Percentiles rank a stretch among this genome's conserved stretches.
Conservation (phyloP, 1,139 yeast species). For the Taphrina betulina region DNA sequence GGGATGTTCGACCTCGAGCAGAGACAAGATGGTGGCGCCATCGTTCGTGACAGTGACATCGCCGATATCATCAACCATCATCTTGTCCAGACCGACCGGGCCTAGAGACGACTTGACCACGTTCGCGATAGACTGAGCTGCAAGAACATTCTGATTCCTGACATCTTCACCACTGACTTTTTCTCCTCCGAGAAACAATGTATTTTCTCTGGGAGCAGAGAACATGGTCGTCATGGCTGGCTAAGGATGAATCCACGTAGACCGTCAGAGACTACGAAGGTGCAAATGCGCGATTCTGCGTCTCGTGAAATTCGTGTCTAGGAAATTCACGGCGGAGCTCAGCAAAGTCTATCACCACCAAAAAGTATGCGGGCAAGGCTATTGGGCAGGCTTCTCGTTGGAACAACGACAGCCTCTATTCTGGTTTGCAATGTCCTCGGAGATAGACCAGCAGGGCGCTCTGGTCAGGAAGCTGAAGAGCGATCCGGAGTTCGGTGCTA, state of each 20-base stretch:
- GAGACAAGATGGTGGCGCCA: slow-evolving; percentile 91
- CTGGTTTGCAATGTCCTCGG: slow-evolving; percentile 21
- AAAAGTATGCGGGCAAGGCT: too few relatives aligned
- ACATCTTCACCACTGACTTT: slow-evolving; percentile 95
- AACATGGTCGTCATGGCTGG: slow-evolving; percentile 33
- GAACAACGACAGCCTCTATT: too few relatives aligned
- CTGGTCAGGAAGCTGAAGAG: slow-evolving; percentile 22
- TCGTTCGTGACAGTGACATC: slow-evolving; percentile 98
- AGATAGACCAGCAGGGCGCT: slow-evolving; percentile 20
- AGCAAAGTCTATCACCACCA: too few relatives aligned
- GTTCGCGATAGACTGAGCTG: slow-evolving; percentile 95
- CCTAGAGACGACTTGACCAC: slow-evolving; percentile 96
- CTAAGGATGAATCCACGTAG: neutral
- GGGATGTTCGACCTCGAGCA: slow-evolving; percentile 96
- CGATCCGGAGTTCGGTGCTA: slow-evolving; percentile 14
- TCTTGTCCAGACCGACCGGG: slow-evolving; percentile 97
- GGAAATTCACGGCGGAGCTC: too few relatives aligned
- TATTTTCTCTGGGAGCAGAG: slow-evolving; percentile 30
- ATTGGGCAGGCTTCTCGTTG: too few relatives aligned
- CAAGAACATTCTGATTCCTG: slow-evolving; percentile 88
- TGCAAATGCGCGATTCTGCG: too few relatives aligned
- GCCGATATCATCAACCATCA: slow-evolving; percentile 98
- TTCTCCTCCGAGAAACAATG: slow-evolving; percentile 69
- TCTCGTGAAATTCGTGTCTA: too few relatives aligned
- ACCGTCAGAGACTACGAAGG: too few relatives aligned